These are phyloP conservation scores for Sarcomyxa edulis DNA, from an alignment of 768 basidiomycete species.

Conservation along the genomic window DNA sequence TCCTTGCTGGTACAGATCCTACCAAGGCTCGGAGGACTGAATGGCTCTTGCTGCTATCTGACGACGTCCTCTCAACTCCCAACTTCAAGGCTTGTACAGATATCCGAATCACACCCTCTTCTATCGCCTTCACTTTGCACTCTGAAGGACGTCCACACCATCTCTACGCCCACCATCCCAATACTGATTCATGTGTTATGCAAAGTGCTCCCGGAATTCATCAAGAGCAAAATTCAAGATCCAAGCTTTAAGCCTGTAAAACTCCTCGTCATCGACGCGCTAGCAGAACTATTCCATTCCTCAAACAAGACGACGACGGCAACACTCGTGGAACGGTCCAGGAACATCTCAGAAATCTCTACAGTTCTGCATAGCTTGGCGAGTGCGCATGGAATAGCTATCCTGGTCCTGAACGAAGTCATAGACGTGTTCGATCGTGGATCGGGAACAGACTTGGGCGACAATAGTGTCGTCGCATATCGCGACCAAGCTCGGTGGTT, in stretches of 20 bases:
- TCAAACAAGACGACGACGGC: conserved; percentile 50
- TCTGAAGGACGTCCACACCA: conserved; percentile 58
- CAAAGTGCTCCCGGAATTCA: conserved; percentile 46
- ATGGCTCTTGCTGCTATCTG: conserved; percentile 71
- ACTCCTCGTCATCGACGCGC: conserved; percentile 81
- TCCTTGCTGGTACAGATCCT: conserved; percentile 77
- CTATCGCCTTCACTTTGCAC: conserved; percentile 37
- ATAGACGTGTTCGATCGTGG: conserved; percentile 61
- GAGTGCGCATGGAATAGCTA: conserved; percentile 52
- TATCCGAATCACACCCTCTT: conserved; percentile 45
- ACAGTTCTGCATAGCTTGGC: conserved; percentile 69
- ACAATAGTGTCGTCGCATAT: conserved; percentile 47
- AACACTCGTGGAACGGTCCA: conserved; percentile 70
- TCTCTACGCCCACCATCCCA: conserved; percentile 48
- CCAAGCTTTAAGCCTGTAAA: conserved; percentile 52
- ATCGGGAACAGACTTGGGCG: conserved; percentile 15
- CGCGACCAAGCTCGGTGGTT: conserved; percentile 76
- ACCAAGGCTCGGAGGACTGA: conserved; percentile 45
- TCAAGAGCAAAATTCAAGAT: conserved; percentile 26
- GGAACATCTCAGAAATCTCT: conserved; percentile 62
- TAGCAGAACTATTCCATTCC: conserved; percentile 80
- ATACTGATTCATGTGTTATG: conserved; percentile 52
- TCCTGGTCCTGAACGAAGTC: conserved; percentile 89
- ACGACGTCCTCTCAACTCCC: conserved; percentile 68
- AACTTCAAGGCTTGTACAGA: conserved; percentile 63